Conservation (phyloP, 1,139 yeast genomes). For the Yamadazyma taylorii region DNA sequence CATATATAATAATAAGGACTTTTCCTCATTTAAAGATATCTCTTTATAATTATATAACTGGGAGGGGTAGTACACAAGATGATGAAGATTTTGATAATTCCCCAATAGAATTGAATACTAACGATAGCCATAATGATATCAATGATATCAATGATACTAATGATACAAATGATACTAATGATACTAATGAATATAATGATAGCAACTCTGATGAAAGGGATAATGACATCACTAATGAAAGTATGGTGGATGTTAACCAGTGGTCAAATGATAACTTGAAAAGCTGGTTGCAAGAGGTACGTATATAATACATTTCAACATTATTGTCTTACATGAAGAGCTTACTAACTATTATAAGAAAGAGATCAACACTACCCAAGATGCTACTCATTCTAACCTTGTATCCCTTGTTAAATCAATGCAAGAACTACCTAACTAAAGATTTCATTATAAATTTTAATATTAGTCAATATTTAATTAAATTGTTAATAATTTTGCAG, state of each 20-base stretch:
- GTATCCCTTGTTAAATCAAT: conserved; percentile 49
- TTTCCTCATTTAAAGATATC: conserved; percentile 49
- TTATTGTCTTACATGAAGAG: conserved; percentile 1
- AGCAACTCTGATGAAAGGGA: conserved; percentile 8
- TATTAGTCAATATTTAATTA: conserved; percentile 20
- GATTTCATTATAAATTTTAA: conserved; percentile 22
- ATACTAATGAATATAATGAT: neutral
- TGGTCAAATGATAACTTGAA: conserved; percentile 44
- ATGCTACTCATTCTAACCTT: conserved; percentile 48
- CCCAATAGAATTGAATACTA: conserved; percentile 23
- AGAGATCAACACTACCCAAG: conserved; percentile 48
- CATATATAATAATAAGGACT: conserved; percentile 46
- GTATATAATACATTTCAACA: conserved; percentile 17
- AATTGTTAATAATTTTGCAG: conserved; percentile 6
- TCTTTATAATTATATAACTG: conserved; percentile 24
- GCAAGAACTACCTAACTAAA: conserved; percentile 28
- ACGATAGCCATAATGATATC: neutral
- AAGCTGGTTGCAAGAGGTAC: conserved; percentile 33
- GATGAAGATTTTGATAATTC: conserved; percentile 20
- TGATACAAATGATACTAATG: conserved; percentile 5
- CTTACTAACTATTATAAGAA: conserved; percentile 39
- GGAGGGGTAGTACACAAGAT: conserved; percentile 17
- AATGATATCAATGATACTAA: conserved; percentile 8
- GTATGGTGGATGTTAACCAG: conserved; percentile 30
- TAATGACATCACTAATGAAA: conserved; percentile 17